A percentile compares a stretch with the other conserved stretches of the same genome.
Conservation (phyloP, 2,329 filamentous ascomycete species). For the Ophiostoma quercus region DNA sequence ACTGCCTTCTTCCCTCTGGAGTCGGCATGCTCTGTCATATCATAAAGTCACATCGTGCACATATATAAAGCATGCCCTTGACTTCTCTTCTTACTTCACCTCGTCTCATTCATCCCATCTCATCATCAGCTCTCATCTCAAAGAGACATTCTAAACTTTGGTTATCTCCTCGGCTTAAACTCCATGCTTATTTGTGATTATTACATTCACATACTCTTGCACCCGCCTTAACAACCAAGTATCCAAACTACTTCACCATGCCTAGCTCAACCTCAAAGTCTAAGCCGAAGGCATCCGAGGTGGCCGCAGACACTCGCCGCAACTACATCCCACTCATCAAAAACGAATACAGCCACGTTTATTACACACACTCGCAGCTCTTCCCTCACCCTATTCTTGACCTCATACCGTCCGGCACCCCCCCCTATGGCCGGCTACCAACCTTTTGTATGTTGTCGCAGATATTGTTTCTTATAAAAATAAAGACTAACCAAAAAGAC, state of each 20-base stretch:
- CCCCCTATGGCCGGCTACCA: constrained; percentile 37
- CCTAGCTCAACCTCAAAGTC: constrained; percentile 31
- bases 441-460: constrained; percentile 37
- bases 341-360: constrained; percentile 50
- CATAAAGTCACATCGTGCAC: neutral
- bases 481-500: constrained; percentile 31
- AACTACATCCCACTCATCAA: constrained; percentile 62
- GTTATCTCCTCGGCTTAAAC: neutral
- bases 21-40: neutral
- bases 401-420: constrained; percentile 38
- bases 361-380: constrained; percentile 55
- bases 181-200: neutral
- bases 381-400: constrained; percentile 48
- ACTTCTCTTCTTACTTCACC: neutral
- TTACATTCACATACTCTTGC: neutral
- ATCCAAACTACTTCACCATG: neutral
- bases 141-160: neutral
- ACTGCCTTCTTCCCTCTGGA: neutral
- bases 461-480: neutral
- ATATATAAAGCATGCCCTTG: neutral
- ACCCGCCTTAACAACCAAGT: neutral
- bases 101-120: neutral
- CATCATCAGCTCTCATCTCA: neutral
- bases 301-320: constrained; percentile 68
- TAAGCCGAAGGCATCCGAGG: constrained; percentile 61